Percentiles rank a stretch among this genome's conserved stretches.
These are phyloP conservation scores for Tremella yokohamensis DNA, from an alignment of 768 basidiomycete genomes.

Conservation along the genomic window DNA sequence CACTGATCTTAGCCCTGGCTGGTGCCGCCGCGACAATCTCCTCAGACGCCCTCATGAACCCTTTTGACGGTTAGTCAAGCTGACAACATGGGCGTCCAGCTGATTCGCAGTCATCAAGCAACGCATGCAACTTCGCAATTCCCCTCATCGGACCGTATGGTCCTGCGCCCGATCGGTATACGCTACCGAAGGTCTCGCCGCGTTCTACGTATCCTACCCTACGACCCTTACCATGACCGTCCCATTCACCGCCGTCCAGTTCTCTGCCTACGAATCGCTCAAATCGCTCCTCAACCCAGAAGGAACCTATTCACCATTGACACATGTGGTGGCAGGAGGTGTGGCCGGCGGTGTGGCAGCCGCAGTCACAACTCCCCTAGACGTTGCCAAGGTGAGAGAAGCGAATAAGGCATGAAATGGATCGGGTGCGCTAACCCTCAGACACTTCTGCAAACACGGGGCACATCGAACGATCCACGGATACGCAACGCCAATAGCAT, in stretches of 20 bases:
- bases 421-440: conserved; percentile 13
- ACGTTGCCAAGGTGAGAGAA: conserved; percentile 72
- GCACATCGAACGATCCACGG: conserved; percentile 76
- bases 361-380: conserved; percentile 90
- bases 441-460: conserved; percentile 91
- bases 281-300: conserved; percentile 81
- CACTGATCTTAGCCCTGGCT: conserved; percentile 64
- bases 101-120: conserved; percentile 83
- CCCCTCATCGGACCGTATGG: conserved; percentile 79
- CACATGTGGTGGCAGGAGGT: conserved; percentile 88
- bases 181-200: conserved; percentile 73
- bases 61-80: conserved; percentile 80
- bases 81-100: neutral
- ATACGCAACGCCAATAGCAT: conserved; percentile 82
- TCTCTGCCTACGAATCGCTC: conserved; percentile 89
- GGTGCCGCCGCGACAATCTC: conserved; percentile 93
- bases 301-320: conserved; percentile 82
- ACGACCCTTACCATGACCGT: conserved; percentile 95
- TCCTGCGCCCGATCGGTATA: conserved; percentile 84
- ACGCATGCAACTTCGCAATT: conserved; percentile 96
- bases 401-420: neutral
- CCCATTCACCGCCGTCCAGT: conserved; percentile 97
- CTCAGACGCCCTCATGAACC: conserved; percentile 97
- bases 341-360: conserved; percentile 90
- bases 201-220: conserved; percentile 98